Evolutionary conservation across 2,329 filamentous ascomycete genomes (phyloP), one percentile per base, ranked within the genome.

Genomic region (Ilyonectria sp.): DNA sequence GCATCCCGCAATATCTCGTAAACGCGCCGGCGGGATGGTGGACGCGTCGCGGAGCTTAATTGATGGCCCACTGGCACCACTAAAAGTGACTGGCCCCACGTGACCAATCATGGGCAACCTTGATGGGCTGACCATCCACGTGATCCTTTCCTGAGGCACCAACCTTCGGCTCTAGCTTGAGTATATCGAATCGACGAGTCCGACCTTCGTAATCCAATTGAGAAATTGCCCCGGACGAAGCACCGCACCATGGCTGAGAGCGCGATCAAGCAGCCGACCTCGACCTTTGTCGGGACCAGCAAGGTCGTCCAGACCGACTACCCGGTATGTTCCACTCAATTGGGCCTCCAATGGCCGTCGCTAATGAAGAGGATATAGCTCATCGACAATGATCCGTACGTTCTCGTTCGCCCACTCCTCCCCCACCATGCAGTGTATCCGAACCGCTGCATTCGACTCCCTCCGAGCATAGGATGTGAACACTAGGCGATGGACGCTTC

Each of bases 301-400:
- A 97, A 96, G 89, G 88, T 90, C 79, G 85, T 94, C 76, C 87
- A 91, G 80, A 93, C 93, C 76, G 92, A 96, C 68, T 98, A 93
- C 82, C 95, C 95, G 66, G 96, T 98, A 86, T 78, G 93, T 86
- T 62, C 47, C 35, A 4, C 50, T 3, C 69, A 40, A 62, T 67
- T 70, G 68, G 64, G 31, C 60, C 7, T 53, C 17, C 70, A 59
- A 75, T 71, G 65, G 64, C 55, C 54, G 61, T 68, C 65, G 68
- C 72, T 71, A 65, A 71, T 67, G 71, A 76, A 63, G 53, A 67
- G 65, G 70, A 78, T 78, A 74, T 84, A 99, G 96, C 93, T 98
- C 85, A 98, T 99, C 84, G 96, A 99, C 87, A 97, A 94, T 86
- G 96, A 99, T 84, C 96, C 96, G 95, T 98, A 95, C 65, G 81